Evolutionary conservation across 2,329 filamentous ascomycete genomes (phyloP).

Genomic region (Rhexocercosporidium sp.): DNA sequence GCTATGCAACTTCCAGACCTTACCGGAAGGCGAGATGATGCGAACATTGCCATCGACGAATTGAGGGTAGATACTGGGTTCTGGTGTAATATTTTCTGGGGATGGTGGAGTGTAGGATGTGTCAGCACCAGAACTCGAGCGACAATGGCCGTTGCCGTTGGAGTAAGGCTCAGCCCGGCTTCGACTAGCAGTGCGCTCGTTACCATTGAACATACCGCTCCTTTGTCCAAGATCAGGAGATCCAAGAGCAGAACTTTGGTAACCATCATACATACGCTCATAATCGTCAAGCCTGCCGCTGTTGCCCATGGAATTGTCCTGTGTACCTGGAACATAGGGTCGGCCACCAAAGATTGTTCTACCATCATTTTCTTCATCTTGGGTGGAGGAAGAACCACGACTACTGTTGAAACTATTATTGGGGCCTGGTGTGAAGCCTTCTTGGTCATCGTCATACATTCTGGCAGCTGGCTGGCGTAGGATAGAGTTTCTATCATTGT

Average conservation of each 20-base stretch:
- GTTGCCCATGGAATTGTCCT: not conserved
- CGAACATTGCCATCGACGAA: constrained; percentile 37
- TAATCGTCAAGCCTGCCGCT: not conserved
- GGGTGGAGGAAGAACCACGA: not conserved
- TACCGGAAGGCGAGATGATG: constrained; percentile 34
- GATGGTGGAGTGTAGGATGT: not conserved
- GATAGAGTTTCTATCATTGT: not conserved
- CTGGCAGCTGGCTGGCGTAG: not conserved
- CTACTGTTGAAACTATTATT: not conserved
- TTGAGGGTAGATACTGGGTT: constrained; percentile 7
- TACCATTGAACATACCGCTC: not conserved
- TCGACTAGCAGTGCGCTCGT: not conserved
- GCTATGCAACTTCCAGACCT: constrained; percentile 36
- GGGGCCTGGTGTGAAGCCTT: not conserved
- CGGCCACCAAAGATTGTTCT: not conserved
- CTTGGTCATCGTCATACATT: not conserved
- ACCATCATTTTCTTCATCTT: not conserved
- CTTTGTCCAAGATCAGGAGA: not conserved
- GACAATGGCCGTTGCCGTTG: not conserved
- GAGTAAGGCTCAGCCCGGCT: not conserved
- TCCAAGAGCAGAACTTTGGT: no score
- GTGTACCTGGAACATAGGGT: not conserved
- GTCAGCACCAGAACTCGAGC: not conserved
- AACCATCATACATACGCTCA: not conserved
- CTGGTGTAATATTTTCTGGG: not conserved